These are phyloP conservation scores for Tilletia horrida DNA, from an alignment of 1,284 basidiomycete species.

Conservation along the genomic window DNA sequence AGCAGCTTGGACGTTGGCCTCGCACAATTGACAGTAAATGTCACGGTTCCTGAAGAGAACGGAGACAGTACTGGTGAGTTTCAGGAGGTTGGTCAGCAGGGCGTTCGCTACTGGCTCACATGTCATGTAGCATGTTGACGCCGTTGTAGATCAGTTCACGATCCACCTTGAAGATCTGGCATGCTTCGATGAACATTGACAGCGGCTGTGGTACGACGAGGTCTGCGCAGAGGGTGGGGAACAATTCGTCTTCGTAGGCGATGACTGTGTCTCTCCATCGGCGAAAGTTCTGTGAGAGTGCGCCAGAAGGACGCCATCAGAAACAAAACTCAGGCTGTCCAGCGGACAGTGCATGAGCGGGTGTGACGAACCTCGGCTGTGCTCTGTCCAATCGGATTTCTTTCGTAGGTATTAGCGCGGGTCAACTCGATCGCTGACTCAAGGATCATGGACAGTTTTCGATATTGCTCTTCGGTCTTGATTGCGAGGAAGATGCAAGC, in stretches of 20 bases:
- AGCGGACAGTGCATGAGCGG: not conserved
- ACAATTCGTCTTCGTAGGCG: slow-evolving; percentile 72
- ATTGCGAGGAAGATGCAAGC: slow-evolving; percentile 86
- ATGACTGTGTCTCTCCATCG: slow-evolving; percentile 71
- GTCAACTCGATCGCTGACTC: slow-evolving; percentile 70
- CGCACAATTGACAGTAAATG: not conserved
- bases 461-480: slow-evolving; percentile 82
- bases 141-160: slow-evolving; percentile 7
- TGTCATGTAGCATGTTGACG: slow-evolving; percentile 3
- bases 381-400: slow-evolving; percentile 28
- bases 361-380: slow-evolving; percentile 3
- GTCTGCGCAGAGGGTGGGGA: slow-evolving; percentile 88
- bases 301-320: too few relatives aligned
- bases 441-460: slow-evolving; percentile 79
- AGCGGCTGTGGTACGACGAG: slow-evolving; percentile 80
- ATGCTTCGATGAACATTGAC: slow-evolving; percentile 41
- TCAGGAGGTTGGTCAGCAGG: too few relatives aligned
- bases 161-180: slow-evolving; percentile 8
- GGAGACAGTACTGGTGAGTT: not conserved
- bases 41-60: slow-evolving; percentile 3
- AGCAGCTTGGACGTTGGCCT: slow-evolving; percentile 5
- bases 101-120: not conserved
- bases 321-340: not conserved
- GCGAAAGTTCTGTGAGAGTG: slow-evolving; percentile 27
- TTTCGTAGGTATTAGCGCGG: slow-evolving; percentile 59